Evolutionary conservation across 2,329 filamentous ascomycete genomes (phyloP).

Genomic region (Monilinia vaccinii-corymbosi): DNA sequence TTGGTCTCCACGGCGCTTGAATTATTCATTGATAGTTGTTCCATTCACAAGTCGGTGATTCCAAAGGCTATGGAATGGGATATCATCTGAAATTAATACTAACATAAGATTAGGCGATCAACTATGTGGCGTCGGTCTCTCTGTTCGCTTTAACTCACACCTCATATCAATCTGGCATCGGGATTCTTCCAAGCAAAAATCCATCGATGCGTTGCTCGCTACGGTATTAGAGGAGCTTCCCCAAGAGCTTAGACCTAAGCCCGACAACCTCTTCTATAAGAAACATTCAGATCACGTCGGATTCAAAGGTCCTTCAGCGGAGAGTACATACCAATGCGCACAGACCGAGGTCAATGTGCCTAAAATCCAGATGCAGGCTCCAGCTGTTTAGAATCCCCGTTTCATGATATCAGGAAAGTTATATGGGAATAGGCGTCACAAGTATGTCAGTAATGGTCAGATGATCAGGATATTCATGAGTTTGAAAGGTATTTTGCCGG

Average conservation of each 20-base stretch:
- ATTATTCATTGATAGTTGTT: neutral
- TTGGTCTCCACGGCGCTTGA: neutral
- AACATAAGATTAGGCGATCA: slow-evolving; percentile 54
- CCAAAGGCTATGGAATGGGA: neutral
- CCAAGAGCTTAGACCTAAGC: slow-evolving; percentile 61
- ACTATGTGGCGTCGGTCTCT: slow-evolving; percentile 81
- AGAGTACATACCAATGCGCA: slow-evolving; percentile 13
- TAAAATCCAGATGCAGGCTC: slow-evolving; percentile 14
- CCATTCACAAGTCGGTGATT: neutral
- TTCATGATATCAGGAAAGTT: neutral
- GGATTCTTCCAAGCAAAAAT: slow-evolving; percentile 69
- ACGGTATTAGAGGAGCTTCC: slow-evolving; percentile 68
- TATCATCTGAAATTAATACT: slow-evolving; percentile 6
- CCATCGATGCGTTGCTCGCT: slow-evolving; percentile 63
- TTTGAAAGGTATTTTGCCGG: slow-evolving; percentile 8
- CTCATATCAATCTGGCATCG: slow-evolving; percentile 92
- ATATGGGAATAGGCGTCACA: slow-evolving; percentile 2
- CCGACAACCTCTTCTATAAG: slow-evolving; percentile 74
- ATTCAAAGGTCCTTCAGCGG: slow-evolving; percentile 52
- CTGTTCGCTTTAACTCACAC: slow-evolving; percentile 80
- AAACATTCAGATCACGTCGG: slow-evolving; percentile 81
- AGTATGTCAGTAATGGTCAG: neutral
- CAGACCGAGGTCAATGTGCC: slow-evolving; percentile 16
- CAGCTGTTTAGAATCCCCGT: slow-evolving; percentile 10
- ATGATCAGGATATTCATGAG: slow-evolving; percentile 7